Evolutionary conservation across 495 filamentous ascomycete species (phyloP).

Genomic region (Lasiosphaeria hispida): DNA sequence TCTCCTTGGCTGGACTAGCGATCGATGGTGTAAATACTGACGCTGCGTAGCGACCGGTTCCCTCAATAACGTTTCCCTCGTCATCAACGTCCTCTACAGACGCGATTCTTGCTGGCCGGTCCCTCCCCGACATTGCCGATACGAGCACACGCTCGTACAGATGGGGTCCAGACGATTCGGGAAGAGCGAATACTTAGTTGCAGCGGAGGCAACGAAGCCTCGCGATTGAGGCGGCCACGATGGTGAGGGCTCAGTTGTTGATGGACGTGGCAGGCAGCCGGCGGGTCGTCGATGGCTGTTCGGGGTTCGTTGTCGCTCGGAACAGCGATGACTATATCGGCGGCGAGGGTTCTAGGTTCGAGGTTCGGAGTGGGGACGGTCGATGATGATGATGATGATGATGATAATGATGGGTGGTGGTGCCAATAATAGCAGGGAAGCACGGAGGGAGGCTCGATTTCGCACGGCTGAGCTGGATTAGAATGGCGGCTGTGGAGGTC

Average conservation of each 20-base stretch:
- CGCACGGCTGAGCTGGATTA: conserved; percentile 9
- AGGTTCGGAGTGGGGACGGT: conserved; percentile 13
- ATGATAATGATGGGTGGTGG: not conserved
- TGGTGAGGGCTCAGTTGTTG: conserved; percentile 8
- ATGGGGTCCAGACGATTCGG: conserved; percentile 14
- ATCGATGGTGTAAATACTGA: conserved; percentile 28
- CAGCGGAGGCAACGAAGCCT: conserved; percentile 31
- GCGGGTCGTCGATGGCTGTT: conserved; percentile 7
- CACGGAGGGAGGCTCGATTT: conserved; percentile 1
- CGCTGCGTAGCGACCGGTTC: conserved; percentile 36
- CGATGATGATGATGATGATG: not conserved
- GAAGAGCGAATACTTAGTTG: conserved; percentile 8
- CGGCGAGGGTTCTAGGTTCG: not conserved
- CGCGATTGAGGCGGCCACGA: conserved; percentile 28
- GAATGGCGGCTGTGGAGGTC: conserved; percentile 21
- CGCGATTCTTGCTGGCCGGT: conserved; percentile 32
- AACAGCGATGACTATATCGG: not conserved
- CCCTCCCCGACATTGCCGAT: conserved; percentile 30
- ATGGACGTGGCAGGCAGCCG: no score
- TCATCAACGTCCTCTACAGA: conserved; percentile 52
- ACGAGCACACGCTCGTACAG: conserved; percentile 23
- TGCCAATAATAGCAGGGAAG: conserved; percentile 8
- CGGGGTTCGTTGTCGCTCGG: conserved; percentile 1
- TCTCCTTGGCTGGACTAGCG: conserved; percentile 42
- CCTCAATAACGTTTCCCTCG: conserved; percentile 38